Evolutionary conservation across 2,329 filamentous ascomycete genomes (phyloP), one percentile per base, ranked within the genome.

Genomic region (Aspergillus clavatus): DNA sequence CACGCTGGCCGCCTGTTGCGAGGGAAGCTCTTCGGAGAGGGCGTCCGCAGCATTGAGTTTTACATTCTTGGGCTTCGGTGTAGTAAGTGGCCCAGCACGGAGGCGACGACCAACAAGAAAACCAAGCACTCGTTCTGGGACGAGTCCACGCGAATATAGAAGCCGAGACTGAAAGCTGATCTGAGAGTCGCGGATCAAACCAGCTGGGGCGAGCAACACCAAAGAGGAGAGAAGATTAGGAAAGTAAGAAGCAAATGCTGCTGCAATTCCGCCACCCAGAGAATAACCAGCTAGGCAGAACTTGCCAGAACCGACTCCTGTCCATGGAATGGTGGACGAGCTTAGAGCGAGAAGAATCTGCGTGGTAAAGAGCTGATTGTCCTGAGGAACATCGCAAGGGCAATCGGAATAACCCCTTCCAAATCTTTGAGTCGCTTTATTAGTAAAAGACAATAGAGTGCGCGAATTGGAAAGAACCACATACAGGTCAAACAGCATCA

Each of bases 241-340:
- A 58, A 88, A 87, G 59, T 81, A 81, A 1, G 78, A 76, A 1
- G 86, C 78, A 60, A 93, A 91, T 16, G 81, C 75, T 7, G 81
- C 82, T 1, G 79, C 77, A 31, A 94, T 78, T 11, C 84, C 86
- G 27, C 88, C 89, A 37, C 89, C 88, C 0, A 95, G 74, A 0
- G 85, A 89, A 65, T 93, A 94, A 2, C 88, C 89, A 3, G 89
- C 69, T 5, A 94, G 69, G 48, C 82, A 80, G 64, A 93, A 91
- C 42, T 73, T 75, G 6, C 70, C 70, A 5, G 63, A 70, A 4
- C 58, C 56, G 23, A 58, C 52, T 5, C 72, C 73, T 0, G 80
- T 83, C 86, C 86, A 89, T 11, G 80, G 55, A 2, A 91, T 69
- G 0, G 80, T 74, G 2, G 86, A 89, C 1, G 86, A 89, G 21